A percentile compares a stretch with the other conserved stretches of the same genome.
phyloP scores from a whole-genome alignment of 345 rosid genomes.

The Conringia planisiliqua region DNA sequence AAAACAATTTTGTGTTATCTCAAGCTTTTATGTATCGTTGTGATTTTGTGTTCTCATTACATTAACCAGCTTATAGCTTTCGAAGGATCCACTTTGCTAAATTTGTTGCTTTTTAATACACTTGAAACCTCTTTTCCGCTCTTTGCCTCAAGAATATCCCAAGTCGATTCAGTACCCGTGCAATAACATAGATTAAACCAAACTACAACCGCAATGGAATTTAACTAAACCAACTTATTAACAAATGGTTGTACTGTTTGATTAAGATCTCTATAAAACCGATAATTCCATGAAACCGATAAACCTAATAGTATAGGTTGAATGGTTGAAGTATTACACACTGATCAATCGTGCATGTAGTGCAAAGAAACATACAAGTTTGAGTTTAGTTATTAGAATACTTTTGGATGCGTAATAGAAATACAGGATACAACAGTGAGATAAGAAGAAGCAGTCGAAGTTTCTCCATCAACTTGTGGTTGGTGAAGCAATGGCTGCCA shows the following conservation, averaged over 20 bases:
- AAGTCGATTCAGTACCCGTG: too few relatives aligned
- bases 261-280: not conserved
- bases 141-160: not conserved
- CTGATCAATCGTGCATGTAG: not conserved
- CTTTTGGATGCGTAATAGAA: not conserved
- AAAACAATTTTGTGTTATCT: not conserved
- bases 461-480: not conserved
- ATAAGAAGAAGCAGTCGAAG: not conserved
- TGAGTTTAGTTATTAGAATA: not conserved
- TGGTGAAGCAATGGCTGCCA: conserved; percentile 27
- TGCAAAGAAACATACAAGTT: not conserved
- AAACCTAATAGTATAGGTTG: not conserved
- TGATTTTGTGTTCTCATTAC: not conserved
- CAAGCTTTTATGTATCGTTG: not conserved
- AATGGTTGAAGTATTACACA: not conserved
- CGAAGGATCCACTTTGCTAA: not conserved
- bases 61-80: not conserved
- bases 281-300: too few relatives aligned
- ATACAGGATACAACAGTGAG: not conserved
- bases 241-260: not conserved
- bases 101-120: not conserved
- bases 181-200: not conserved
- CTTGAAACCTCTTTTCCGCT: not conserved
- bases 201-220: not conserved
- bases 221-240: not conserved